Evolutionary conservation across 2,329 filamentous ascomycete species (phyloP).

Genomic region (Bretziella fagacearum): DNA sequence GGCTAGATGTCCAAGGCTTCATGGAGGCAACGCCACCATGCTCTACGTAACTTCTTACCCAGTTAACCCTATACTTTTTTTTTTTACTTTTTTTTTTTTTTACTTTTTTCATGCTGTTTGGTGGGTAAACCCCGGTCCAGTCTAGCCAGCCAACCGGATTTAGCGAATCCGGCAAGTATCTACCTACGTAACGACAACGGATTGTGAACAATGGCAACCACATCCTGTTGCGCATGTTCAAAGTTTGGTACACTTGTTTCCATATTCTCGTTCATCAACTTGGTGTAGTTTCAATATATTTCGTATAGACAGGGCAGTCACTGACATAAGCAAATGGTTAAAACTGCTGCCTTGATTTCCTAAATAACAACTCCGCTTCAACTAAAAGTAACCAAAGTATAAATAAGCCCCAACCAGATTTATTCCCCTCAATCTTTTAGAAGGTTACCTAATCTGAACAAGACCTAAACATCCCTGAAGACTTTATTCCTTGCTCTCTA

Average conservation of each 20-base stretch:
- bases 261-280: background rate
- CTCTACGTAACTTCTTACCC: background rate
- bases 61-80: background rate
- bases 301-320: background rate
- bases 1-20: background rate
- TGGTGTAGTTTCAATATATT: background rate
- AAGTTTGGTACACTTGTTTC: background rate
- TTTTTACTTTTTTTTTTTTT: background rate
- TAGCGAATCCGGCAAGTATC: background rate
- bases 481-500: background rate
- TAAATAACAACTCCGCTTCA: background rate
- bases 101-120: background rate
- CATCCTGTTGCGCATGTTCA: background rate
- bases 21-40: background rate
- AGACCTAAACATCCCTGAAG: background rate
- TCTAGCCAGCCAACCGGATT: background rate
- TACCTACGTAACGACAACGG: background rate
- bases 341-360: background rate
- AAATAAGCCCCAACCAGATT: background rate
- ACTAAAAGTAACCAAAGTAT: background rate
- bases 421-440: background rate
- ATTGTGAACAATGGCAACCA: background rate
- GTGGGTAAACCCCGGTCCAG: background rate
- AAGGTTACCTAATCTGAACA: background rate
- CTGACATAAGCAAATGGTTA: background rate